Conservation (phyloP, 179 eudicot genomes). For the Heliamphora pulchella region DNA sequence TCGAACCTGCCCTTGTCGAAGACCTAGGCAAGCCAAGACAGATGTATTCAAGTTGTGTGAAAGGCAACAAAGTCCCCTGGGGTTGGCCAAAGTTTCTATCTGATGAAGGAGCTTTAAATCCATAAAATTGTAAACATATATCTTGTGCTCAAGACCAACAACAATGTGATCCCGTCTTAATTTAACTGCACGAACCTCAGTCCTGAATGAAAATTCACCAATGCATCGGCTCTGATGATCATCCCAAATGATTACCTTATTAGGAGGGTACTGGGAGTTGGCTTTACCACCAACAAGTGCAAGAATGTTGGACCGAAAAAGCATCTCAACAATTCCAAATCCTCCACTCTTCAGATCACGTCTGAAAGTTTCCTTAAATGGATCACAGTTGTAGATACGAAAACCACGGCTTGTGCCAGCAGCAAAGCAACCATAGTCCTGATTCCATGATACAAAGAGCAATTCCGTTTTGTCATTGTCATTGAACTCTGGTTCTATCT, state of each 20-base stretch:
- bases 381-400: slow-evolving; percentile 80
- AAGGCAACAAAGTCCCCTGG: slow-evolving; percentile 85
- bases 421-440: slow-evolving; percentile 86
- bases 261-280: slow-evolving; percentile 76
- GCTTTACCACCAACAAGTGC: slow-evolving; percentile 83
- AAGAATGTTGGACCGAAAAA: slow-evolving; percentile 73
- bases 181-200: slow-evolving; percentile 88
- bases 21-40: slow-evolving; percentile 93
- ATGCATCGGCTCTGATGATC: slow-evolving; percentile 92
- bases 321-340: slow-evolving; percentile 86
- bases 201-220: slow-evolving; percentile 87
- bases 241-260: slow-evolving; percentile 94
- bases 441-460: slow-evolving; percentile 82
- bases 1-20: slow-evolving; percentile 74
- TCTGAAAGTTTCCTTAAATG: slow-evolving; percentile 85
- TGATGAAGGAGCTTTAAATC: slow-evolving; percentile 82
- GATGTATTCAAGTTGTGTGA: slow-evolving; percentile 72
- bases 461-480: slow-evolving; percentile 61
- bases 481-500: slow-evolving; percentile 32
- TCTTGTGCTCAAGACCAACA: slow-evolving; percentile 89
- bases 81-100: slow-evolving; percentile 82
- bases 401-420: slow-evolving; percentile 85
- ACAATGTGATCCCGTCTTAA: slow-evolving; percentile 78
- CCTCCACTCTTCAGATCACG: slow-evolving; percentile 85
- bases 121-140: slow-evolving; percentile 72